These are phyloP conservation scores for Backusella parvicylindrica DNA, from an alignment of 192 early-diverging fungal genomes.

Conservation along the genomic window DNA sequence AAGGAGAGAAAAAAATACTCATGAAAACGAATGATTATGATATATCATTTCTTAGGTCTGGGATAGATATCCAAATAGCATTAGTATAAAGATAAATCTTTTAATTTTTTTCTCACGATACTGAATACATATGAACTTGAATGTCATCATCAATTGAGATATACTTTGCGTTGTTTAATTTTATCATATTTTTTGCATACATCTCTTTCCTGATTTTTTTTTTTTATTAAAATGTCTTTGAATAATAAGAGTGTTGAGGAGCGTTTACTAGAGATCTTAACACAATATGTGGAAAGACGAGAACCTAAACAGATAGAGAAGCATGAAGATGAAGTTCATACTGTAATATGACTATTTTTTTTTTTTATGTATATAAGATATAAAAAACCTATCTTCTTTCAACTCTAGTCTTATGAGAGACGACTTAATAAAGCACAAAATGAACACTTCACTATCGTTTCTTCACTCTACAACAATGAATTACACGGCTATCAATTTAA, in stretches of 20 bases:
- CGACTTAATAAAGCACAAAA: not conserved
- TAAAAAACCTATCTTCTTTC: not conserved
- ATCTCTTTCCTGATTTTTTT: not conserved
- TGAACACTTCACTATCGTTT: not conserved
- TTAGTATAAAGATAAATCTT: no score
- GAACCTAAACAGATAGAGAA: not conserved
- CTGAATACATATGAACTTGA: no score
- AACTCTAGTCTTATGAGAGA: not conserved
- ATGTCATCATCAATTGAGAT: no score
- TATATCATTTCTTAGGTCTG: no score
- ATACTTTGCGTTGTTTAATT: no score
- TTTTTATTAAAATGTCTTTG: not conserved
- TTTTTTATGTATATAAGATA: not conserved
- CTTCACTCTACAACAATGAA: not conserved
- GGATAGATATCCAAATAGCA: no score
- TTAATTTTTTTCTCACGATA: no score
- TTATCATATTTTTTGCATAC: not conserved
- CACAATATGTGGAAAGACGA: not conserved
- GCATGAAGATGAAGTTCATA: not conserved
- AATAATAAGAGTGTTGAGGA: not conserved
- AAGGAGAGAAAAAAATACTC: no score
- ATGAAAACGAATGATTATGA: no score
- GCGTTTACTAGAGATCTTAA: not conserved
- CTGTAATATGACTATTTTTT: not conserved
- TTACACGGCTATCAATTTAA: not conserved